These are phyloP conservation scores for Sclerotinia minor DNA, from an alignment of 2,329 filamentous ascomycete species.

Conservation along the genomic window DNA sequence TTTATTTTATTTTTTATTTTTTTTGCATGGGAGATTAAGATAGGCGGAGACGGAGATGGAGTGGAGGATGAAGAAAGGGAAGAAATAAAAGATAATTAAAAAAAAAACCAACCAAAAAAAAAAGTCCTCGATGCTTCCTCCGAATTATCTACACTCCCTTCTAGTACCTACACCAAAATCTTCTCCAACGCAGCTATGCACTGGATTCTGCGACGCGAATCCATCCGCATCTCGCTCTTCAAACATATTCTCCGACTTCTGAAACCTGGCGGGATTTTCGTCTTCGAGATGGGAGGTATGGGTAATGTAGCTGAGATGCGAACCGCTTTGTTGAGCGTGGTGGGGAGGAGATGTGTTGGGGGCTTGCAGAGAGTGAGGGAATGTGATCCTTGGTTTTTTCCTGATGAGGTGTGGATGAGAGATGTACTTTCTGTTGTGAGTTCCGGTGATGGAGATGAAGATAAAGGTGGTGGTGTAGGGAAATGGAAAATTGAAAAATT, in stretches of 20 bases:
- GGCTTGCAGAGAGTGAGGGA: conserved; percentile 51
- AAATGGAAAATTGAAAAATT: conserved; percentile 46
- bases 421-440: conserved; percentile 34
- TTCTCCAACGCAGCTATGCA: conserved; percentile 66
- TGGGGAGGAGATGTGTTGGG: conserved; percentile 49
- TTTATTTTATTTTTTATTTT: too few relatives aligned
- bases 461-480: conserved; percentile 40
- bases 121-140: conserved; percentile 50
- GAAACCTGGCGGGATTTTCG: conserved; percentile 56
- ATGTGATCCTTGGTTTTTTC: conserved; percentile 70
- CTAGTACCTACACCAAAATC: conserved; percentile 50
- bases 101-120: conserved; percentile 33
- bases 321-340: conserved; percentile 53
- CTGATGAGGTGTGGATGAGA: conserved; percentile 60
- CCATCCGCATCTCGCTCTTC: conserved; percentile 53
- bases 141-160: conserved; percentile 37
- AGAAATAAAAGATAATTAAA: too few relatives aligned
- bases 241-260: conserved; percentile 53
- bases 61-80: neutral
- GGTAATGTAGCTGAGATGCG: conserved; percentile 67
- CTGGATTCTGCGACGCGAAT: conserved; percentile 58
- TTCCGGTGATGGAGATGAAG: too few relatives aligned
- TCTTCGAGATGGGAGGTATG: conserved; percentile 71
- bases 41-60: too few relatives aligned
- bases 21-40: too few relatives aligned